These are phyloP conservation scores for Rhizopus delemar DNA, from an alignment of 371 early-diverging fungal genomes.

Conservation along the genomic window DNA sequence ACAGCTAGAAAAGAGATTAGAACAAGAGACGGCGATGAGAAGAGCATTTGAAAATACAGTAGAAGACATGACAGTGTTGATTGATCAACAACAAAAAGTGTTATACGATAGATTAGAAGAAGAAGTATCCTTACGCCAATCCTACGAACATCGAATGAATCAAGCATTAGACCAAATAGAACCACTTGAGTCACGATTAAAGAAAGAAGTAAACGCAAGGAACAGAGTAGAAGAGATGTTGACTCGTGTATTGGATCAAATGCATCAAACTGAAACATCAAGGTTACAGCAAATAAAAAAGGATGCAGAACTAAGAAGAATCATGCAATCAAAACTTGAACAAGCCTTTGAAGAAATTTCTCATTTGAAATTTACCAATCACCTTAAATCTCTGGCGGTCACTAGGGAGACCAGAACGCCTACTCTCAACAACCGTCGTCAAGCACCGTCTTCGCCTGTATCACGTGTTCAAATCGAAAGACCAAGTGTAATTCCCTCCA, in stretches of 20 bases:
- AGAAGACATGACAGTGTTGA: slow-evolving; percentile 38
- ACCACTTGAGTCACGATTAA: slow-evolving; percentile 19
- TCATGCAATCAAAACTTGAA: slow-evolving; percentile 26
- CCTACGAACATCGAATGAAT: slow-evolving; percentile 28
- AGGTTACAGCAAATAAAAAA: slow-evolving; percentile 23
- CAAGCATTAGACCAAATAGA: slow-evolving; percentile 17
- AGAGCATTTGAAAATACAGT: slow-evolving; percentile 41
- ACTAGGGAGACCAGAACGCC: neutral
- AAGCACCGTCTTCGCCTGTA: neutral
- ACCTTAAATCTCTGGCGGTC: neutral
- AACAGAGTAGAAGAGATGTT: slow-evolving; percentile 26
- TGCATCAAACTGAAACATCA: slow-evolving; percentile 20
- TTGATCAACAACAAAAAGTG: slow-evolving; percentile 36
- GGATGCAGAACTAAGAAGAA: slow-evolving; percentile 24
- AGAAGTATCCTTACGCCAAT: slow-evolving; percentile 25
- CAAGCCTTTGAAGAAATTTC: slow-evolving; percentile 10
- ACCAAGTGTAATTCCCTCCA: neutral
- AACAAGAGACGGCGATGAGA: slow-evolving; percentile 36
- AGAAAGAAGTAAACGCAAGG: slow-evolving; percentile 21
- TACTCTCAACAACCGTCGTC: neutral
- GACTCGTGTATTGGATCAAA: slow-evolving; percentile 21
- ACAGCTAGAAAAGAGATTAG: slow-evolving; percentile 25
- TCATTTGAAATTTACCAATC: slow-evolving; percentile 1
- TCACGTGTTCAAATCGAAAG: too few species aligned
- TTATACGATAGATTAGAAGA: slow-evolving; percentile 34